A percentile compares a stretch with the other conserved stretches of the same genome.
These are phyloP conservation scores for Leishmania mexicana DNA, from an alignment of 208 protist species.

Conservation along the genomic window DNA sequence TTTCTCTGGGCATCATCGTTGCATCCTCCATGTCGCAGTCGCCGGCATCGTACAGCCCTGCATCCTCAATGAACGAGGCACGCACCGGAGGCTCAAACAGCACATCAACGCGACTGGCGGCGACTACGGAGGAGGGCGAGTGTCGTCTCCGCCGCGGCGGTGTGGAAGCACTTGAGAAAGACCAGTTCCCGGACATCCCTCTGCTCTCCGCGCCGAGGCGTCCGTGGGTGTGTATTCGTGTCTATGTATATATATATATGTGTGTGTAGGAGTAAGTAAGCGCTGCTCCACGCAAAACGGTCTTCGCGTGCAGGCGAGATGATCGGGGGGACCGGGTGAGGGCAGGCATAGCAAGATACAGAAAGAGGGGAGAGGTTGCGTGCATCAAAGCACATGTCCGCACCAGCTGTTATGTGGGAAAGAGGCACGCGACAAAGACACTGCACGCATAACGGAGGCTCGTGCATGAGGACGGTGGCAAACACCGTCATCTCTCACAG, in stretches of 20 bases:
- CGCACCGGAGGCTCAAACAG: conserved; percentile 13
- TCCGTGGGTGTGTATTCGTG: neutral
- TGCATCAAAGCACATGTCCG: neutral
- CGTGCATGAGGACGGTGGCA: neutral
- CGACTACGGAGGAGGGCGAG: neutral
- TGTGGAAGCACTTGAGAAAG: conserved; percentile 15
- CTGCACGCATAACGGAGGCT: neutral
- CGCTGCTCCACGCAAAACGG: neutral
- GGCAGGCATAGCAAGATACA: too few species aligned
- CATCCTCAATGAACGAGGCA: conserved; percentile 6
- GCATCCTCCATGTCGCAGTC: neutral
- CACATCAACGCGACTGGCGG: conserved; percentile 23
- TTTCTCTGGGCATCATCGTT: neutral
- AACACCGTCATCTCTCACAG: too few species aligned
- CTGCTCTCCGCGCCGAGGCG: neutral
- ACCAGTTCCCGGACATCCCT: neutral
- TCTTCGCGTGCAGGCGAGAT: neutral
- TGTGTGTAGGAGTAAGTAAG: neutral
- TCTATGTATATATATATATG: neutral
- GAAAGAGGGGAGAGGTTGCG: neutral
- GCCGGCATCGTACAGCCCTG: neutral
- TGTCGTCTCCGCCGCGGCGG: conserved; percentile 19
- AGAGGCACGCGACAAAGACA: neutral
- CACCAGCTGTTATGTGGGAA: neutral
- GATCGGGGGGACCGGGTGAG: too few species aligned